Conservation (phyloP, 768 basidiomycete genomes). For the Favolaschia claudopus region DNA sequence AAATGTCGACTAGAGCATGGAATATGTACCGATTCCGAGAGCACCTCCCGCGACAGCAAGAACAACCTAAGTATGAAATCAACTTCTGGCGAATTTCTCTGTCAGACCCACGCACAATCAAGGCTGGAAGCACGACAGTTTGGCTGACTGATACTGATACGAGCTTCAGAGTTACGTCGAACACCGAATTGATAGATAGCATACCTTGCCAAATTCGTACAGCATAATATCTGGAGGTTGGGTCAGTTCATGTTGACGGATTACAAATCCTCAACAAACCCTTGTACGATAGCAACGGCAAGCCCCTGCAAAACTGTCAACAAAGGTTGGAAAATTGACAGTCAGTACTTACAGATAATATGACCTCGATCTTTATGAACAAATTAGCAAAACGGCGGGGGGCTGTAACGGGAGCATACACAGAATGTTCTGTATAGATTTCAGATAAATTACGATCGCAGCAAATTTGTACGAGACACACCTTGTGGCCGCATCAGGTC, state of each 20-base stretch:
- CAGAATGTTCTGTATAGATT: constrained; percentile 21
- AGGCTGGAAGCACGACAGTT: constrained; percentile 15
- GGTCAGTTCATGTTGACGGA: no score
- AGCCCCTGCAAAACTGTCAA: no score
- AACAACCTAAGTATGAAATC: constrained; percentile 16
- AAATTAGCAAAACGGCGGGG: no score
- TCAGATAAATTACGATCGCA: background rate
- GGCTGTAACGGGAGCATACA: constrained; percentile 18
- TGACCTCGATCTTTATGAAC: constrained; percentile 32
- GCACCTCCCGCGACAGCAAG: constrained; percentile 20
- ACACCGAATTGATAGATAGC: no score
- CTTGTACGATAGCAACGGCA: constrained; percentile 31
- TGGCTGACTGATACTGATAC: constrained; percentile 16
- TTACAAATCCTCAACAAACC: constrained; percentile 24
- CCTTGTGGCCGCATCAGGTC: constrained; percentile 29
- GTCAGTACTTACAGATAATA: no score
- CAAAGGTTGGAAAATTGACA: no score
- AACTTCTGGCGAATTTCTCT: background rate
- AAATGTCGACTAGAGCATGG: background rate
- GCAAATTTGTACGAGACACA: constrained; percentile 10
- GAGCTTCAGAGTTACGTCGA: no score
- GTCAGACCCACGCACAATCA: constrained; percentile 17
- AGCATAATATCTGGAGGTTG: constrained; percentile 25
- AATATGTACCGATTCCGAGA: background rate
- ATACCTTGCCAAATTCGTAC: constrained; percentile 24